These are phyloP conservation scores for Russula sp. DNA, from an alignment of 768 basidiomycete genomes.

Conservation along the genomic window DNA sequence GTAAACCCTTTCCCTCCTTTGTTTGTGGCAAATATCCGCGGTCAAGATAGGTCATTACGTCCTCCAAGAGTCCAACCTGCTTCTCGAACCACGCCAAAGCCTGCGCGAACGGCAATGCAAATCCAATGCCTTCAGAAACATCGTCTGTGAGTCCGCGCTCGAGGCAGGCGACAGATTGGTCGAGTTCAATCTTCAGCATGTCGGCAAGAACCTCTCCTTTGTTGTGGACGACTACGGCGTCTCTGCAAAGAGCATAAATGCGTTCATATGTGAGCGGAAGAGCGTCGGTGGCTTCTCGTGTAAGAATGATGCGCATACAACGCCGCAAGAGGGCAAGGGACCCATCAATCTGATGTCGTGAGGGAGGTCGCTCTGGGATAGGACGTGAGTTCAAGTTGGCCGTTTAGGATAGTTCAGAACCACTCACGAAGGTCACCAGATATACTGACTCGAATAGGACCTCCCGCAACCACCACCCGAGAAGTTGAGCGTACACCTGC, in stretches of 20 bases:
- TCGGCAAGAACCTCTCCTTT: conserved; percentile 54
- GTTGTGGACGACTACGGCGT: conserved; percentile 44
- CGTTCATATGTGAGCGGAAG: conserved; percentile 47
- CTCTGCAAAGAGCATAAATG: conserved; percentile 51
- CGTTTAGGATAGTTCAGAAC: background rate
- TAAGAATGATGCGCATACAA: conserved; percentile 32
- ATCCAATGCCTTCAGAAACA: conserved; percentile 34
- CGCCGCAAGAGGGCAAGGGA: conserved; percentile 29
- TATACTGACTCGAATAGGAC: conserved; percentile 43
- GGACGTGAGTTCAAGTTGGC: background rate
- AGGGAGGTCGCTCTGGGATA: conserved; percentile 18
- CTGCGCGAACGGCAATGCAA: conserved; percentile 51
- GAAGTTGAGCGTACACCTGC: conserved; percentile 21
- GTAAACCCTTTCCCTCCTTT: conserved; percentile 35
- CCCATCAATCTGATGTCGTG: conserved; percentile 18
- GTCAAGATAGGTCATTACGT: conserved; percentile 4
- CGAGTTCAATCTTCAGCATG: conserved; percentile 50
- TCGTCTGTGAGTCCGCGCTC: conserved; percentile 32
- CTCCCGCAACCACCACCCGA: conserved; percentile 23
- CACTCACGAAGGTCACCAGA: conserved; percentile 33
- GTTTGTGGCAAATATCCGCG: conserved; percentile 6
- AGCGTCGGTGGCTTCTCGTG: conserved; percentile 28
- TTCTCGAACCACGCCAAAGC: conserved; percentile 57
- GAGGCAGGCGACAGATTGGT: conserved; percentile 42
- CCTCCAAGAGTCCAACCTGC: conserved; percentile 41